A percentile compares a stretch with the other conserved stretches of the same genome.
These are phyloP conservation scores for Blumeria hordei DNA, from an alignment of 2,329 filamentous ascomycete species.

Conservation along the genomic window DNA sequence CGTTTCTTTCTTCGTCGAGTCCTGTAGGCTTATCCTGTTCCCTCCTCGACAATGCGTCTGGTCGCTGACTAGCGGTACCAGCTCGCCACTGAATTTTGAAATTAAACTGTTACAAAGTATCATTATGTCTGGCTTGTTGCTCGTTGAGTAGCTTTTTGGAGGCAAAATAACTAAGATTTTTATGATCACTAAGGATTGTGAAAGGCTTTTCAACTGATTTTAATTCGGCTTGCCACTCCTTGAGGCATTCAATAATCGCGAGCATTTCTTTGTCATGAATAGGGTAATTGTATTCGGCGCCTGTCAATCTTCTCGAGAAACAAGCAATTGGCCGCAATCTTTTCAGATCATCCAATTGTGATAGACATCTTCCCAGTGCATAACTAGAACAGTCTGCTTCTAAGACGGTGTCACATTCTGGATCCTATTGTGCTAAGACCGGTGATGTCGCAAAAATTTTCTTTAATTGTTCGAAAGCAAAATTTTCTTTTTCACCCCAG, in stretches of 20 bases:
- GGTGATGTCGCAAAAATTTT: not conserved
- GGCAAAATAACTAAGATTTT: not conserved
- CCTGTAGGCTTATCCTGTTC: not conserved
- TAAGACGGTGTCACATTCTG: not conserved
- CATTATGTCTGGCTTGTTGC: not conserved
- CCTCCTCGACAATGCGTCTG: not conserved
- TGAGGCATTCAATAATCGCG: too few species aligned
- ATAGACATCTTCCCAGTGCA: not conserved
- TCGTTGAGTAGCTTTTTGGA: not conserved
- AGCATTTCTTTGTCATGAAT: constrained; percentile 1
- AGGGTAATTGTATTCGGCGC: not conserved
- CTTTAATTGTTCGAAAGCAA: not conserved
- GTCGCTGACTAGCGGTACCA: not conserved
- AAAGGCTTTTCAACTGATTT: not conserved
- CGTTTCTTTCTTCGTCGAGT: not conserved
- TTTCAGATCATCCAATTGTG: not conserved
- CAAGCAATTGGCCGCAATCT: not conserved
- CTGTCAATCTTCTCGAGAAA: not conserved
- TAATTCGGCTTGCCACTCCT: not conserved
- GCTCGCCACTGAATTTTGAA: not conserved
- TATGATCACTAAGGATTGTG: not conserved
- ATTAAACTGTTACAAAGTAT: not conserved
- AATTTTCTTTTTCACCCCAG: not conserved
- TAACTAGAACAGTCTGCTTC: not conserved
- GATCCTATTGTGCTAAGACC: not conserved